Conservation (phyloP, 2,329 filamentous ascomycete species). For the Colletotrichum horii region DNA sequence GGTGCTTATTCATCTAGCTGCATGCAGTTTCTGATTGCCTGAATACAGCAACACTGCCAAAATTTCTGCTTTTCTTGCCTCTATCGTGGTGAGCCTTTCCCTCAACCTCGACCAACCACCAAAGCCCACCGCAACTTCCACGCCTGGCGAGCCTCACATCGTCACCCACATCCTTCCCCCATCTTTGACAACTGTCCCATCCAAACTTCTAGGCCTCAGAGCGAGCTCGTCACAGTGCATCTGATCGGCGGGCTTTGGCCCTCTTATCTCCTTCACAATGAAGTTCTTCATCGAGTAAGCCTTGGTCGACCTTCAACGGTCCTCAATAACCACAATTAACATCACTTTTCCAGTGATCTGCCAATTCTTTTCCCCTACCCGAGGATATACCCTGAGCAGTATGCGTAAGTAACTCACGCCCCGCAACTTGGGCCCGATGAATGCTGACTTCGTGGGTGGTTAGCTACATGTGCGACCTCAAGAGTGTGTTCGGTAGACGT, state of each 20-base stretch:
- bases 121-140: background rate
- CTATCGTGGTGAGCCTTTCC: background rate
- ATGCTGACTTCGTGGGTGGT: background rate
- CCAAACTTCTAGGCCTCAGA: background rate
- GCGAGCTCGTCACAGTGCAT: background rate
- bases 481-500: constrained; percentile 42
- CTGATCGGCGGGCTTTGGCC: background rate
- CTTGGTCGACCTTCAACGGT: background rate
- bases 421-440: background rate
- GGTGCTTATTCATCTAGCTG: background rate
- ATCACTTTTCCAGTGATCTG: constrained; percentile 48
- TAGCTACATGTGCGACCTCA: constrained; percentile 64
- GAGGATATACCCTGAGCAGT: constrained; percentile 65
- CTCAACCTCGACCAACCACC: background rate
- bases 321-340: background rate
- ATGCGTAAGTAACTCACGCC: constrained; percentile 47
- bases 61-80: background rate
- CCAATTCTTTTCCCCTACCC: constrained; percentile 65
- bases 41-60: background rate
- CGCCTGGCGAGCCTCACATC: background rate
- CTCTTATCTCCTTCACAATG: background rate
- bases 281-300: constrained; percentile 25
- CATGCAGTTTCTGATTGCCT: background rate
- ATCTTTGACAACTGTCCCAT: background rate
- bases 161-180: background rate